phyloP scores from a whole-genome alignment of 345 rosid species.

The Luvunga scandens region DNA sequence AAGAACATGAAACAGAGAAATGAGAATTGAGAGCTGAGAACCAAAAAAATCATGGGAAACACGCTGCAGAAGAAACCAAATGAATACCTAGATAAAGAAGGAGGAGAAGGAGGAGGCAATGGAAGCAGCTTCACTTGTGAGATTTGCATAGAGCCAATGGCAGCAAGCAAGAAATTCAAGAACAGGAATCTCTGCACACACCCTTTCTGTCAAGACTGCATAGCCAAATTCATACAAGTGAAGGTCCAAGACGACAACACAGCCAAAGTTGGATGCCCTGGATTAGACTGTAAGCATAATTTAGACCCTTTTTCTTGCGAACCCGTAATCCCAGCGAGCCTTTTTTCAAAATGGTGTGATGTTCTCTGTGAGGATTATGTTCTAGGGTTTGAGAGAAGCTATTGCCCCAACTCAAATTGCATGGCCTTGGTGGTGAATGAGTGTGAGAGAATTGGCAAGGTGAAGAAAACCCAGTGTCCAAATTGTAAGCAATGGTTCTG shows the following conservation, averaged over 20 bases:
- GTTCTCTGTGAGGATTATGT: conserved; percentile 17
- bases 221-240: conserved; percentile 23
- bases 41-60: not conserved
- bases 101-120: too few species aligned
- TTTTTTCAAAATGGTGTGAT: conserved; percentile 31
- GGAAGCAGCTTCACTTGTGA: conserved; percentile 28
- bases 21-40: too few species aligned
- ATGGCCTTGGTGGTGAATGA: conserved; percentile 27
- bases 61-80: not conserved
- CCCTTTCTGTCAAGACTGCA: conserved; percentile 31
- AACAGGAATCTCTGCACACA: conserved; percentile 22
- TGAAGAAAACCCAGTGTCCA: conserved; percentile 25
- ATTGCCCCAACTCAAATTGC: conserved; percentile 33
- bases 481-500: conserved; percentile 30
- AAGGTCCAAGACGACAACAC: conserved; percentile 19
- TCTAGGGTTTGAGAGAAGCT: conserved; percentile 17
- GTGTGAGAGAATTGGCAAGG: conserved; percentile 14
- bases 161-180: conserved; percentile 22
- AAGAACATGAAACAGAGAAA: too few species aligned
- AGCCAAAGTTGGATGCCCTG: conserved; percentile 27
- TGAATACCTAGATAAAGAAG: too few species aligned
- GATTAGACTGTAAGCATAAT: conserved; percentile 19
- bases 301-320: conserved; percentile 29
- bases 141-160: conserved; percentile 27
- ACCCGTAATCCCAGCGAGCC: conserved; percentile 15